Evolutionary conservation across 345 rosid genomes (phyloP).

Genomic region (Camelina laxa): DNA sequence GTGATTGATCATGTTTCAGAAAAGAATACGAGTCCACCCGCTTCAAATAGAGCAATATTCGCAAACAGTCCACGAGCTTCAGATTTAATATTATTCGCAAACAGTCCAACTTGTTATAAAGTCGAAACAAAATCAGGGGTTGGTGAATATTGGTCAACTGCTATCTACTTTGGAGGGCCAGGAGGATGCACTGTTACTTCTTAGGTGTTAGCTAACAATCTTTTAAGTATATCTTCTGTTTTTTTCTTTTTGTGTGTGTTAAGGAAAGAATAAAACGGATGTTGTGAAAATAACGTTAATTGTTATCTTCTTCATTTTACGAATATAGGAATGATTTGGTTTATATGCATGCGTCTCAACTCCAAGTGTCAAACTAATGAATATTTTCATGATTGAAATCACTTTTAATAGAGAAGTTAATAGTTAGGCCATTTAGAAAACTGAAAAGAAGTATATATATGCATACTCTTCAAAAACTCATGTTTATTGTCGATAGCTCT

Average conservation of each 20-base stretch:
- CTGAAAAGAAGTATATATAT: no score
- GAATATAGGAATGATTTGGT: background rate
- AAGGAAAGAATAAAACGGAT: background rate
- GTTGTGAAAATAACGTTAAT: background rate
- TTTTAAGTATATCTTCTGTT: background rate
- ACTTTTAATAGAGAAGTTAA: no score
- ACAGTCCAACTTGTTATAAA: background rate
- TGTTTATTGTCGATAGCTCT: no score
- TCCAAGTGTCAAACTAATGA: background rate
- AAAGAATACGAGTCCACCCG: background rate
- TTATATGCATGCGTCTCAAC: background rate
- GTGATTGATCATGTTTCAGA: background rate
- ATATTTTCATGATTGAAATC: no score
- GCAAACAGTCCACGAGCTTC: background rate
- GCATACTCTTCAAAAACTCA: no score
- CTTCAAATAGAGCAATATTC: background rate
- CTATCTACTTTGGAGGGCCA: constrained; percentile 25
- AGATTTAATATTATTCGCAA: background rate
- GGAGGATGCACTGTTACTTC: constrained; percentile 1
- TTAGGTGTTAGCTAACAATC: background rate
- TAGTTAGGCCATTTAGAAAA: no score
- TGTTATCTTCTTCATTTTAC: background rate
- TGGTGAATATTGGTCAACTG: constrained; percentile 2
- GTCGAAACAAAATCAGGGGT: background rate
- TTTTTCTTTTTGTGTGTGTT: background rate